A percentile compares a stretch with the other conserved stretches of the same genome.
Conservation (phyloP, 495 filamentous ascomycete genomes). For the Gamarada debralockiae region DNA sequence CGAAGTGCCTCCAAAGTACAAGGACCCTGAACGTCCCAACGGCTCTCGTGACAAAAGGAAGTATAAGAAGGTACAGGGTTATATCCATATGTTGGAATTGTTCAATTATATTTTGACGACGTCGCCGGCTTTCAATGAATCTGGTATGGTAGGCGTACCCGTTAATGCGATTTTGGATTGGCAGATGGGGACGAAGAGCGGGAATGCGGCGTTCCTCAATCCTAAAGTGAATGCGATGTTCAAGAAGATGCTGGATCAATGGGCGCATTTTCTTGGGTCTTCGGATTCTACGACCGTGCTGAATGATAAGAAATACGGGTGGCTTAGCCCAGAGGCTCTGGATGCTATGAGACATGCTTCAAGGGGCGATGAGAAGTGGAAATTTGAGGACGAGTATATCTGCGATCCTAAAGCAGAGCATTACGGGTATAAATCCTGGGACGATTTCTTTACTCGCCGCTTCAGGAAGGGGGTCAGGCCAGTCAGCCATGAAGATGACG, state of each 20-base stretch:
- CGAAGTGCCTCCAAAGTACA: constrained; percentile 61
- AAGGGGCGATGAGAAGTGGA: no score
- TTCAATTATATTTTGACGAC: constrained; percentile 60
- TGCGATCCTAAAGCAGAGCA: constrained; percentile 46
- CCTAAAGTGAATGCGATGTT: constrained; percentile 63
- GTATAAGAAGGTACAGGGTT: constrained; percentile 56
- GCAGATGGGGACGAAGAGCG: constrained; percentile 51
- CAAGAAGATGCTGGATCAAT: constrained; percentile 65
- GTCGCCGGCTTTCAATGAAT: constrained; percentile 48
- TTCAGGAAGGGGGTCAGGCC: constrained; percentile 54
- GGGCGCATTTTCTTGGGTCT: no score
- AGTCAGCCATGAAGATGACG: constrained; percentile 30
- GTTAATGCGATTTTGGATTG: constrained; percentile 54
- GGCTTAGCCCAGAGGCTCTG: constrained; percentile 54
- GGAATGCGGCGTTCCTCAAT: constrained; percentile 62
- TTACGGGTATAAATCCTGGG: constrained; percentile 68
- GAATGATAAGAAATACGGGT: no score
- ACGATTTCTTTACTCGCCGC: constrained; percentile 69
- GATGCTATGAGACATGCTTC: no score
- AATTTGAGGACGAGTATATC: constrained; percentile 42
- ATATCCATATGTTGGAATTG: constrained; percentile 58
- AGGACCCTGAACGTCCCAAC: constrained; percentile 58
- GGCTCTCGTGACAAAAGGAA: no score
- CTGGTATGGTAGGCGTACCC: constrained; percentile 48
- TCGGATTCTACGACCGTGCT: no score